These are phyloP conservation scores for Tephrocybe rancida DNA, from an alignment of 768 basidiomycete species.

Conservation along the genomic window DNA sequence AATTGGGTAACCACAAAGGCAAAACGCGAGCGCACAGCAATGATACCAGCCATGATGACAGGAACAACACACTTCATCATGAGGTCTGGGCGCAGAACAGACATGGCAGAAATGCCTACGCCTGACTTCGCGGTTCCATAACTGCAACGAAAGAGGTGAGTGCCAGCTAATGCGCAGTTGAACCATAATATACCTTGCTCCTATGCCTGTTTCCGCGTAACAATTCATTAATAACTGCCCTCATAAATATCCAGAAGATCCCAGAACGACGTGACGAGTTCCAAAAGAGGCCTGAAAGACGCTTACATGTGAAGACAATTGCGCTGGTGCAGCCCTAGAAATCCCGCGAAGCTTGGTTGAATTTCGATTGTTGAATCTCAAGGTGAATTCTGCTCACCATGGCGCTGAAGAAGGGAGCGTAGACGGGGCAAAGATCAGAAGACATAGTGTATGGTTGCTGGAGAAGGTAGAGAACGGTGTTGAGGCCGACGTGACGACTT, in stretches of 20 bases:
- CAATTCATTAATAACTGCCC: constrained; percentile 10
- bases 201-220: constrained; percentile 58
- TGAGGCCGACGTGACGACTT: constrained; percentile 18
- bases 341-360: constrained; percentile 1
- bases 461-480: constrained; percentile 12
- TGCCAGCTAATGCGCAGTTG: constrained; percentile 18
- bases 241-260: background rate
- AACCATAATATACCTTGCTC: constrained; percentile 66
- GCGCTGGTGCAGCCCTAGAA: constrained; percentile 91
- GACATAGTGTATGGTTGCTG: constrained; percentile 44
- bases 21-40: constrained; percentile 73
- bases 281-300: constrained; percentile 3
- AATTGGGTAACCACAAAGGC: background rate
- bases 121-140: constrained; percentile 99
- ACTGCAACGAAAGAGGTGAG: constrained; percentile 40
- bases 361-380: background rate
- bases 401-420: constrained; percentile 97
- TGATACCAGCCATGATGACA: constrained; percentile 99
- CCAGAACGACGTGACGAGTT: background rate
- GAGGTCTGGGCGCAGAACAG: constrained; percentile 91
- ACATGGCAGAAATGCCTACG: constrained; percentile 97
- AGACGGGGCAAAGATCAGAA: constrained; percentile 85
- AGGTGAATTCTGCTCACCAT: constrained; percentile 63
- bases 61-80: constrained; percentile 99
- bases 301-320: constrained; percentile 96